Evolutionary conservation across 805 yeast genomes (phyloP), one percentile per base, ranked within the genome.

Genomic region (Candida nitratophila): DNA sequence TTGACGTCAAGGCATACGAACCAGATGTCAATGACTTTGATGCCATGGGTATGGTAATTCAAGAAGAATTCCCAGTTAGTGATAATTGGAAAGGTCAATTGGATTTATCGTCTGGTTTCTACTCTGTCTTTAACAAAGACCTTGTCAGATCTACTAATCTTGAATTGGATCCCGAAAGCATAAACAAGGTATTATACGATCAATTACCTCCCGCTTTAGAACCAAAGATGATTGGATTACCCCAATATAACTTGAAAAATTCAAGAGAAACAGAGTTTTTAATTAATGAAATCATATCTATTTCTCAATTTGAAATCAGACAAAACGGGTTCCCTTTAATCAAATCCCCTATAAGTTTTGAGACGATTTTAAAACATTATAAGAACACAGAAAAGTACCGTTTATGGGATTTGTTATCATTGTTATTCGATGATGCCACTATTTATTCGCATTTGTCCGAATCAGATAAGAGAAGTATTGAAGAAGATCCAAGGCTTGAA

Each of bases 1-100:
- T 82, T 7, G 69, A 73, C 40, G 86, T 81, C 50, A 82, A 78
- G 52, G 83, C 79, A 3, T 85, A 76, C 56, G 93, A 85, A 59
- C 91, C 91, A 0, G 77, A 78, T 46, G 63, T 74, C 15, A 66
- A 65, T 21, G 75, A 68, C 27, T 56, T 65, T 1, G 80, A 76
- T 53, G 64, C 71, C 59, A 73, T 55, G 32, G 69, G 65, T 48
- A 60, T 68, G 50, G 65, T 44, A 53, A 56, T 33, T 53, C 70
- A 56, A 24, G 73, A 80, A 1, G 57, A 68, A 26, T 64, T 79
- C 36, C 74, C 79, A 1, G 68, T 70, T 1, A 70, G 83, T 7
- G 68, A 69, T 29, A 74, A 81, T 49, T 86, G 95, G 91, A 67
- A 76, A 21, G 66, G 72, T 14, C 91, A 84, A 53, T 57, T 84